phyloP scores from a whole-genome alignment of 1,284 basidiomycete species.

The Trametes hirsuta region DNA sequence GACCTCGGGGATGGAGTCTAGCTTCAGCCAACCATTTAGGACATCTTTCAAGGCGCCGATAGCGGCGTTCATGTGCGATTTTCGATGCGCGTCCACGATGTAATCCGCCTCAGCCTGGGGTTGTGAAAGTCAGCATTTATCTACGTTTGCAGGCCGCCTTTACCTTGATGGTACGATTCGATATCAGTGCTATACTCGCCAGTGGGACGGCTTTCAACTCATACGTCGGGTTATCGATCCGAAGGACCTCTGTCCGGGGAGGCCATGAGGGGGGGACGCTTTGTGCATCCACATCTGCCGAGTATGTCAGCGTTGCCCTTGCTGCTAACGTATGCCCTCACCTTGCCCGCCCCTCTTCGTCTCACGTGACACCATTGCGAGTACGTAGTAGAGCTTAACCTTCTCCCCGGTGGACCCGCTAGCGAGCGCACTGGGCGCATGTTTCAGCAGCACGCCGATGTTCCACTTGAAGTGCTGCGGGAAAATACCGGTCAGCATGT shows the following conservation, averaged over 20 bases:
- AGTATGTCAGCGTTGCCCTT: background rate
- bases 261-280: constrained; percentile 80
- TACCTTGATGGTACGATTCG: constrained; percentile 75
- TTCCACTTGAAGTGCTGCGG: constrained; percentile 80
- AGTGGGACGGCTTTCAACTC: constrained; percentile 72
- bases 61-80: constrained; percentile 61
- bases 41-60: constrained; percentile 52
- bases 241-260: constrained; percentile 50
- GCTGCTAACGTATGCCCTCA: constrained; percentile 30
- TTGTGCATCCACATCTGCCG: constrained; percentile 63
- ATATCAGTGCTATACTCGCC: constrained; percentile 80
- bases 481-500: background rate
- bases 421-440: constrained; percentile 52
- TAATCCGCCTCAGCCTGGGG: constrained; percentile 70
- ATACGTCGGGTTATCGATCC: constrained; percentile 63
- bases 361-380: constrained; percentile 75
- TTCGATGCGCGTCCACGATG: constrained; percentile 69
- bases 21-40: constrained; percentile 58
- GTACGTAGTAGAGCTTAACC: constrained; percentile 66
- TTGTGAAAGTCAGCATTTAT: constrained; percentile 5
- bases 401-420: constrained; percentile 52
- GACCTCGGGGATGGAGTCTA: constrained; percentile 64
- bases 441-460: constrained; percentile 78
- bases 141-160: background rate
- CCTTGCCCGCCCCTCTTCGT: constrained; percentile 62